Evolutionary conservation across 176 grass and related monocot species (phyloP).

Genomic region (Coix lacrymajobi): DNA sequence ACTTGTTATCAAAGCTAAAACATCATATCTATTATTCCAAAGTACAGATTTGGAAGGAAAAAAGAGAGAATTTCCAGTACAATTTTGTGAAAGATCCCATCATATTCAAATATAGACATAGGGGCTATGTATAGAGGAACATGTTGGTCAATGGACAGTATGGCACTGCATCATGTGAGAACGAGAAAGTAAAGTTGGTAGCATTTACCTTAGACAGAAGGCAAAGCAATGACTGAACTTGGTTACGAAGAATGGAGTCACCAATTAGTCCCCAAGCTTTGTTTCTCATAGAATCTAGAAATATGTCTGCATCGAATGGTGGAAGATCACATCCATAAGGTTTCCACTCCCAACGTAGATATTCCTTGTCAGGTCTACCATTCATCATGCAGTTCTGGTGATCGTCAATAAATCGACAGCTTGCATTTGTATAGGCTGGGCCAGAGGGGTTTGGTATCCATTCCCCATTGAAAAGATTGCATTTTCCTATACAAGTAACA

Average conservation of each 20-base stretch:
- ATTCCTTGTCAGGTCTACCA: slow-evolving; percentile 56
- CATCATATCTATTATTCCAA: neutral
- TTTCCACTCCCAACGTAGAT: slow-evolving; percentile 79
- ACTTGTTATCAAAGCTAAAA: neutral
- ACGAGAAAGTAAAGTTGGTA: neutral
- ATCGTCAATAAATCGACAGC: slow-evolving; percentile 65
- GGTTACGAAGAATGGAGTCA: slow-evolving; percentile 88
- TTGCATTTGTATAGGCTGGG: slow-evolving; percentile 77
- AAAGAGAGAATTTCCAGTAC: neutral
- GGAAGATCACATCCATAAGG: slow-evolving; percentile 61
- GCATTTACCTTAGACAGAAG: slow-evolving; percentile 74
- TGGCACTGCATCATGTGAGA: neutral
- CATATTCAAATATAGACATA: neutral
- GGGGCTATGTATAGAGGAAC: neutral
- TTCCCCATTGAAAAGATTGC: slow-evolving; percentile 59
- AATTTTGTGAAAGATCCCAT: neutral
- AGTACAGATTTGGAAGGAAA: neutral
- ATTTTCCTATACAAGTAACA: slow-evolving; percentile 28
- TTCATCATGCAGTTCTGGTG: slow-evolving; percentile 83
- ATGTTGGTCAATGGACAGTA: neutral
- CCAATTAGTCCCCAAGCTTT: slow-evolving; percentile 76
- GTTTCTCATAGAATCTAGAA: slow-evolving; percentile 63
- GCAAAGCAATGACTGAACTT: slow-evolving; percentile 79
- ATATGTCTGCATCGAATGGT: slow-evolving; percentile 48
- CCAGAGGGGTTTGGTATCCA: slow-evolving; percentile 62